Percentiles rank a stretch among this genome's conserved stretches.
Evolutionary conservation across 495 filamentous ascomycete species (phyloP).

Genomic region (Cryomyces antarcticus): DNA sequence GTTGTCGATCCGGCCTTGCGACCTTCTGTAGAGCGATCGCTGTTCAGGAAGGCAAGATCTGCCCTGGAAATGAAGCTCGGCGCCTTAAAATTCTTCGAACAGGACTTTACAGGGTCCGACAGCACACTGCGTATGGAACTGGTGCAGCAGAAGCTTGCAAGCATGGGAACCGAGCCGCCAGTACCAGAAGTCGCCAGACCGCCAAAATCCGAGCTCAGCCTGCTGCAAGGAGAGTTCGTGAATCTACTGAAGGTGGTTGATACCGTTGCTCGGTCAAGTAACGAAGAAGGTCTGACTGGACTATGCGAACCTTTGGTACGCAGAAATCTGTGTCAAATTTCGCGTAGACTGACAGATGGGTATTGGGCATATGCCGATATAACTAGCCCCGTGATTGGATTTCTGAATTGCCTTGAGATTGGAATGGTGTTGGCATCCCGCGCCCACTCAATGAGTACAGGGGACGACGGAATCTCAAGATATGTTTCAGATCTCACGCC

Average conservation of each 20-base stretch:
- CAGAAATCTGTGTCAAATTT: conserved; percentile 50
- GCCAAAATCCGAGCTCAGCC: conserved; percentile 35
- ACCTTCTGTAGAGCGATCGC: conserved; percentile 47
- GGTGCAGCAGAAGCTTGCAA: conserved; percentile 34
- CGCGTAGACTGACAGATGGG: conserved; percentile 37
- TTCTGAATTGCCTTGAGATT: conserved; percentile 53
- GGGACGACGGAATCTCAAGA: too few species aligned
- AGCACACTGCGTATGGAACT: conserved; percentile 40
- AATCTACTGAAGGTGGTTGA: conserved; percentile 20
- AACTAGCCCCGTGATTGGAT: conserved; percentile 53
- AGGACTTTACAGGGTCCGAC: conserved; percentile 42
- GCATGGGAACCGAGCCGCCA: conserved; percentile 39
- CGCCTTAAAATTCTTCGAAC: conserved; percentile 43
- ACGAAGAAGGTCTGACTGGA: background rate
- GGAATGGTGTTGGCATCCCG: background rate
- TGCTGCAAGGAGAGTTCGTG: conserved; percentile 65
- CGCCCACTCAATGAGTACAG: too few species aligned
- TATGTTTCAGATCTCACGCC: too few species aligned
- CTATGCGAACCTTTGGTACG: conserved; percentile 20
- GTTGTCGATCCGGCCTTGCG: conserved; percentile 70
- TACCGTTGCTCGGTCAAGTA: background rate
- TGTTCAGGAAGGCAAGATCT: conserved; percentile 33
- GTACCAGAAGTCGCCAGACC: conserved; percentile 57
- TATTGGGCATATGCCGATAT: conserved; percentile 73
- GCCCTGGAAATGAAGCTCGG: conserved; percentile 35